Conservation (phyloP, 1,284 basidiomycete genomes). For the Microstroma glucosiphilum region DNA sequence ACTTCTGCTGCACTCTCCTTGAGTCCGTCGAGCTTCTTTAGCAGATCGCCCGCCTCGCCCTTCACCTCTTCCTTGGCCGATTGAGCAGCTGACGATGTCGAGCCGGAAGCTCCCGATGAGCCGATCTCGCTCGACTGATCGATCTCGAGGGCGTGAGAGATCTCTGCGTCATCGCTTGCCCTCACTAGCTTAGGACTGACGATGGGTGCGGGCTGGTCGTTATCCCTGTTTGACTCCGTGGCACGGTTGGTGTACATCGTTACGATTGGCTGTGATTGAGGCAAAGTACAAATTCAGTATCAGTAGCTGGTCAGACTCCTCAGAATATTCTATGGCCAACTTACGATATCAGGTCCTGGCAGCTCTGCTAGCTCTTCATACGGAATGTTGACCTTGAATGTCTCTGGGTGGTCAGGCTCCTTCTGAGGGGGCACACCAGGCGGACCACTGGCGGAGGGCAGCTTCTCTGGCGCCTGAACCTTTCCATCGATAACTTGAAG, state of each 20-base stretch:
- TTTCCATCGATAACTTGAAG: background rate
- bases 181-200: constrained; percentile 3
- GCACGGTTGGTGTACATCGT: constrained; percentile 15
- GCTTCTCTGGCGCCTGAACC: constrained; percentile 6
- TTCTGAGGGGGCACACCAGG: constrained; percentile 20
- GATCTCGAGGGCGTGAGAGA: constrained; percentile 9
- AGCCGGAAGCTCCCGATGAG: background rate
- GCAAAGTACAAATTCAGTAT: background rate
- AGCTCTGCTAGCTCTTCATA: constrained; percentile 9
- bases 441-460: constrained; percentile 9
- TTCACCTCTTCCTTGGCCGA: constrained; percentile 2
- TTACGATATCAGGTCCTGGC: constrained; percentile 15
- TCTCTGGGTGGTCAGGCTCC: constrained; percentile 6
- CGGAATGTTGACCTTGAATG: constrained; percentile 19
- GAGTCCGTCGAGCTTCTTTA: too few relatives aligned
- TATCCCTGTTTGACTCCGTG: background rate
- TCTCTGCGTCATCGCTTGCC: constrained; percentile 5
- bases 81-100: background rate
- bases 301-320: background rate
- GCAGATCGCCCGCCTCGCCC: too few relatives aligned
- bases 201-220: background rate
- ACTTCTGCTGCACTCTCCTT: too few relatives aligned
- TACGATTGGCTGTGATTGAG: constrained; percentile 12
- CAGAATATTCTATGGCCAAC: background rate
- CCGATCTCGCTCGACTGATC: constrained; percentile 8